These are phyloP conservation scores for Xylariales sp. DNA, from an alignment of 2,329 filamentous ascomycete species.

Conservation along the genomic window DNA sequence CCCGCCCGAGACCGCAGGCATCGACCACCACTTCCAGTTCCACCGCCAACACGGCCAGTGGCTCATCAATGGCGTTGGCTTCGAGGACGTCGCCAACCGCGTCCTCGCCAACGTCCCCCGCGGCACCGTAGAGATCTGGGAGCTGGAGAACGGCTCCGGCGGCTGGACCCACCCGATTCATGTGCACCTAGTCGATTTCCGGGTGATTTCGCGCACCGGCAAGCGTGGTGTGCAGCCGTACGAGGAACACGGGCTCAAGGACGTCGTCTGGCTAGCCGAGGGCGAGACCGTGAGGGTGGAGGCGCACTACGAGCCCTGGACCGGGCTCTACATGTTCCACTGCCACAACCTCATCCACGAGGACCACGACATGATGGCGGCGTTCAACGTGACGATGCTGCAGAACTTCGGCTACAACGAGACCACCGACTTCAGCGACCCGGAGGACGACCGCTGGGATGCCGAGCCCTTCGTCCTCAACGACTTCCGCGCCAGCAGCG, in stretches of 20 bases:
- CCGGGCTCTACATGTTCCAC: conserved; percentile 64
- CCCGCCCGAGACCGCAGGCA: conserved; percentile 51
- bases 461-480: conserved; percentile 46
- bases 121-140: conserved; percentile 62
- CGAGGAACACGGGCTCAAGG: conserved; percentile 66
- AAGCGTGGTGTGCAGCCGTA: conserved; percentile 61
- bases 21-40: conserved; percentile 60
- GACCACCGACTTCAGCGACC: conserved; percentile 51
- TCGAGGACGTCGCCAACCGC: conserved; percentile 59
- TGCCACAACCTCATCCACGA: conserved; percentile 61
- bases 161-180: conserved; percentile 66
- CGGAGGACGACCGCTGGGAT: conserved; percentile 53
- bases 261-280: conserved; percentile 65
- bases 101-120: conserved; percentile 60
- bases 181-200: conserved; percentile 70
- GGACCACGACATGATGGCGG: conserved; percentile 60
- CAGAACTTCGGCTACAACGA: conserved; percentile 55
- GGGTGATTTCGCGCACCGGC: conserved; percentile 61
- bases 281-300: conserved; percentile 63
- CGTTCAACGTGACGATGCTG: conserved; percentile 57
- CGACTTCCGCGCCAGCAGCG: conserved; percentile 42
- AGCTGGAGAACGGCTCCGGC: conserved; percentile 61
- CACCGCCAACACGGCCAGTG: conserved; percentile 58
- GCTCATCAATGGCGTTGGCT: conserved; percentile 64
- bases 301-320: conserved; percentile 64